Evolutionary conservation across 2,329 filamentous ascomycete species (phyloP).

Genomic region (Thermothelomyces thermophilus): DNA sequence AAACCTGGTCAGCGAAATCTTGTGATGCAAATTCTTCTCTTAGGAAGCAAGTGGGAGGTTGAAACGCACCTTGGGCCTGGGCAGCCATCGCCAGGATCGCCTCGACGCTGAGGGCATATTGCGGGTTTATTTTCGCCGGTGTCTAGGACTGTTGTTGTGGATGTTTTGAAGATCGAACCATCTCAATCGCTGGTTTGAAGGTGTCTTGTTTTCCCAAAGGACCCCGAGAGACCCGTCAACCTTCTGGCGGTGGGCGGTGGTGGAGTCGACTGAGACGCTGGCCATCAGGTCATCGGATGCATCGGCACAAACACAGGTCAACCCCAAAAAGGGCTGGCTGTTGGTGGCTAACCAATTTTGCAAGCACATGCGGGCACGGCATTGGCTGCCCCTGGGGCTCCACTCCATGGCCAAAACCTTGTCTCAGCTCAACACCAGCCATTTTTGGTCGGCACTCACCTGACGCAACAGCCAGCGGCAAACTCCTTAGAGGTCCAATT

Average conservation of each 20-base stretch:
- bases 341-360: no score
- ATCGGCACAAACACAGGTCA: constrained; percentile 2
- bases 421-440: no score
- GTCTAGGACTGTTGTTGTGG: not conserved
- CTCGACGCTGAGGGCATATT: constrained; percentile 9
- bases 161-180: not conserved
- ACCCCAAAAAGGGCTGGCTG: no score
- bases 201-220: constrained; percentile 5
- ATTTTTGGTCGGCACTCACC: no score
- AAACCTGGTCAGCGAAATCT: not conserved
- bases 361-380: not conserved
- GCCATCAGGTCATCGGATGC: not conserved
- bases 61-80: constrained; percentile 28
- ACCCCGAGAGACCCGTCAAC: not conserved
- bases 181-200: constrained; percentile 1
- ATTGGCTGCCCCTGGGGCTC: not conserved
- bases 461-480: no score
- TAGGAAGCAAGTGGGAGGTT: not conserved
- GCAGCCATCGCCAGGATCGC: constrained; percentile 25
- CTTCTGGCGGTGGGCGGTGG: no score
- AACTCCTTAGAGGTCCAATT: no score
- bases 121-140: not conserved
- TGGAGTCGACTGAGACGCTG: not conserved
- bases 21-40: not conserved
- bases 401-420: no score